Base-by-base conservation (phyloP, 164 flowering plant species). In the Annona squamosa region DNA sequence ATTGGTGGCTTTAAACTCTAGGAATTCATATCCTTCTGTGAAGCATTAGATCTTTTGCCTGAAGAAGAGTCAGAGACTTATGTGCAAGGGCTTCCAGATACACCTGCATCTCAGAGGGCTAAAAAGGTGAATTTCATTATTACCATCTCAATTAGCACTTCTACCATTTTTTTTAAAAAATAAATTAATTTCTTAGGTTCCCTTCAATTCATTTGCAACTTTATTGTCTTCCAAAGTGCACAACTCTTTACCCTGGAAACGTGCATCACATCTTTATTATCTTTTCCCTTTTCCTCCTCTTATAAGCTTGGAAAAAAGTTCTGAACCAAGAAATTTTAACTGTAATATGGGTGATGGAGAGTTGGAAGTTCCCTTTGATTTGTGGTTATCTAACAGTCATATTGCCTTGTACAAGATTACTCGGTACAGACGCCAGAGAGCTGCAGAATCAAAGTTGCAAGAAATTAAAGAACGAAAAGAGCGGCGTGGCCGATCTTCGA, bases 11-110 rank as follows among this genome's bases (percentile, higher is more conserved):
- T 52, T 10, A 59, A 74, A 5, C 75, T 77, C 7, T 75, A 96
- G 99, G 97, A 92, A 74, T 93, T 93, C 79, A 74, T 93, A 56
- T 84, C 97, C 48, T 88, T 88, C 76, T 93, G 99, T 83, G 99
- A 96, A 81, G 81, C 86, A n/a, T 84, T 96, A 94, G 99, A 93
- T 76, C 96, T 96, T 82, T 84, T 96, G 71, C 98, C 96, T 10
- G 82, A 89, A 77, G 97, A 93, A 16, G 99, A 92, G 81, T 78
- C 89, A 68, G 86, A 87, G 75, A 63, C 80, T 45, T 78, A 80
- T 66, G 61, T 65, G 2, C 85, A 79, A 77, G 88, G 79, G 10
- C 81, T 81, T 57, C 46, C 86, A 69, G 81, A 82, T 79, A 71
- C 88, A 65, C 69, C 63, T 75, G 90, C 81, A 46, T 92, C 90